Evolutionary conservation across 768 basidiomycete species (phyloP).

Genomic region (Boletus reticulatus): DNA sequence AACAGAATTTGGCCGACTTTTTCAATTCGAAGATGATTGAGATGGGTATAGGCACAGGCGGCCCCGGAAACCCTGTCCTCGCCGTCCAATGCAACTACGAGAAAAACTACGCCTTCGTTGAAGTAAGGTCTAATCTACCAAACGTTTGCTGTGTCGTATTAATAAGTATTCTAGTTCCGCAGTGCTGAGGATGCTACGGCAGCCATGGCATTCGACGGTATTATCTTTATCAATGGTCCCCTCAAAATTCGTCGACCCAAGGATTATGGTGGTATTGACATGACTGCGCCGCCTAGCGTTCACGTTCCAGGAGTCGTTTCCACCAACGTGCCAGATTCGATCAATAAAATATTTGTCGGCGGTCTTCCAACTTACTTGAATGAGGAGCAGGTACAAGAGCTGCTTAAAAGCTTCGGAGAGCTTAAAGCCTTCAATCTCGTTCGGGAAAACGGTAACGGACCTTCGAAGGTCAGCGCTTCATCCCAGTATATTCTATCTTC

Average conservation of each 20-base stretch:
- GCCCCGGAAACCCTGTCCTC: conserved; percentile 85
- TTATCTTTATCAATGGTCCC: conserved; percentile 92
- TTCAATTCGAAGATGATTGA: conserved; percentile 97
- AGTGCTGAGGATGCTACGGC: conserved; percentile 95
- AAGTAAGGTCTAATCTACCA: conserved; percentile 52
- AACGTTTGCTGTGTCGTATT: conserved; percentile 3
- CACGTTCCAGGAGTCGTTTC: conserved; percentile 96
- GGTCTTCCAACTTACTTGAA: conserved; percentile 94
- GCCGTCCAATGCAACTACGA: conserved; percentile 97
- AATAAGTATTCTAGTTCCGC: conserved; percentile 70
- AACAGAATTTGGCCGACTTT: conserved; percentile 87
- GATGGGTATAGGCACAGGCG: conserved; percentile 81
- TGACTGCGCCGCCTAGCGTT: conserved; percentile 56
- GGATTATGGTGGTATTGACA: conserved; percentile 85
- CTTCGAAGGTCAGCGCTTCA: conserved; percentile 67
- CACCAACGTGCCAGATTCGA: conserved; percentile 94
- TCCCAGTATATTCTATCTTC: neutral
- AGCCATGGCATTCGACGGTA: conserved; percentile 97
- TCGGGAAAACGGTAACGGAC: conserved; percentile 85
- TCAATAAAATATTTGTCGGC: conserved; percentile 97
- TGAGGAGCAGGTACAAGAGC: conserved; percentile 98
- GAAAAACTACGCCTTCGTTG: conserved; percentile 98
- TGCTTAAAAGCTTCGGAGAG: conserved; percentile 96
- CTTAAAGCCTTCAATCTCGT: conserved; percentile 98
- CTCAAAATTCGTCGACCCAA: conserved; percentile 97